These are phyloP conservation scores for Lachancea fermentati DNA, from an alignment of 805 yeast species.

Conservation along the genomic window DNA sequence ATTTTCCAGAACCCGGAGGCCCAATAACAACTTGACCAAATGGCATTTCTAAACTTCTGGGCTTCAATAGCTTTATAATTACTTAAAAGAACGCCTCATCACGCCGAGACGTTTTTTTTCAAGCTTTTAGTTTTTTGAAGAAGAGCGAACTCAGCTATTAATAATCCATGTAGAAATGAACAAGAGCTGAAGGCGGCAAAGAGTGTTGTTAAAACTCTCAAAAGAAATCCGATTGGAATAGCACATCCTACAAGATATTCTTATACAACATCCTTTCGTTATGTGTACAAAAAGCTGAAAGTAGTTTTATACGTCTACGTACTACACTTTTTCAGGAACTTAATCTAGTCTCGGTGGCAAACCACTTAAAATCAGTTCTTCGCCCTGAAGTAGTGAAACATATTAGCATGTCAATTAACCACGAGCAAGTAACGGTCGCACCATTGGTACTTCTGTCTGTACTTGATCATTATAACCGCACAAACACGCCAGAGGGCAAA, in stretches of 20 bases:
- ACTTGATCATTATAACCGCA: slow-evolving; percentile 91
- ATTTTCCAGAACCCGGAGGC: slow-evolving; percentile 97
- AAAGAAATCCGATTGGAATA: too few relatives aligned
- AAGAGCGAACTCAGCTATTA: not conserved
- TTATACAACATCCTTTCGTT: too few relatives aligned
- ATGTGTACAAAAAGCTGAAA: too few relatives aligned
- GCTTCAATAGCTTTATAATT: too few relatives aligned
- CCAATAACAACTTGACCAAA: slow-evolving; percentile 94
- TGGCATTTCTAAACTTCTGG: slow-evolving; percentile 38
- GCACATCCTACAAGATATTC: too few relatives aligned
- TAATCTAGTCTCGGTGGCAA: not conserved
- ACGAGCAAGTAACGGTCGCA: slow-evolving; percentile 78
- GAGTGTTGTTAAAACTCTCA: too few relatives aligned
- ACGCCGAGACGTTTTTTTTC: not conserved
- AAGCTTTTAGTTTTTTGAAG: not conserved
- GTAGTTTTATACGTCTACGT: too few relatives aligned
- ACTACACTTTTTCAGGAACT: too few relatives aligned
- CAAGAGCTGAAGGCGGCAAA: too few relatives aligned
- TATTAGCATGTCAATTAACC: slow-evolving; percentile 14
- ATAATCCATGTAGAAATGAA: too few relatives aligned
- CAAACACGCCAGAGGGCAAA: slow-evolving; percentile 65
- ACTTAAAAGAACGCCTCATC: too few relatives aligned
- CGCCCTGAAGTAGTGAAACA: not conserved
- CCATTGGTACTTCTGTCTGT: slow-evolving; percentile 92
- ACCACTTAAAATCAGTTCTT: not conserved